Evolutionary conservation across 83 land plant species (phyloP), one percentile per base, ranked within the genome.

Genomic region (Diphasiastrum complanatum): DNA sequence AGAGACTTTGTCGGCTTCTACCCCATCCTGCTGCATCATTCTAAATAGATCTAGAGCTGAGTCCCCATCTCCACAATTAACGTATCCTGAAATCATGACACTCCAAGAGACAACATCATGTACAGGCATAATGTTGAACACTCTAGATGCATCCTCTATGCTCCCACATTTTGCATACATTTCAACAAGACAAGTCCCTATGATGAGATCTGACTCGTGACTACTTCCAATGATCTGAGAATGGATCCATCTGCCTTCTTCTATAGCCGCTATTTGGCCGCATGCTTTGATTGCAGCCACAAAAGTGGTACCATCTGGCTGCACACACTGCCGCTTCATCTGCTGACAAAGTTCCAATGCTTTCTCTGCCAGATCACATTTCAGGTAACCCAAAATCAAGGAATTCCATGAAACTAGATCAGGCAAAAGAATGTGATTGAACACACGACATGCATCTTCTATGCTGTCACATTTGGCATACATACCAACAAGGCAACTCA

Each of bases 401-500:
- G 75, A 55, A 48, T 72, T 73, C 45, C 73, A 72, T 56, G 57
- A 45, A 29, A 60, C 71, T 26, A 67, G 32, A 16, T 75, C 58
- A 53, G 65, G 64, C 33, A 41, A 37, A 25, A 62, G 45, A 26
- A 70, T 14, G 29, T 14, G 33, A 11, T 71, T 55, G 46, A 59
- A 77, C 14, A 77, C 1, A 33, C 22, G 0, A 1, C 57, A 74
- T 0, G 68, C 74, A 37, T 52, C 45, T 24, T 56, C 64, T 31
- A 77, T 65, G 20, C 55, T 60, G 20, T 56, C 33, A 16, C 80
- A 71, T 55, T 72, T 77, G 16, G 71, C 80, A 72, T 71, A 77
- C 68, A 77, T 63, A 37, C 71, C 35, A 5, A 67, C 66, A 46
- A 77, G 58, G 5, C 75, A 65, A 40, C 69, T 71, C 34, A 53